Evolutionary conservation across 805 yeast species (phyloP), one percentile per base, ranked within the genome.

Genomic region (Wickerhamiella shivajii): DNA sequence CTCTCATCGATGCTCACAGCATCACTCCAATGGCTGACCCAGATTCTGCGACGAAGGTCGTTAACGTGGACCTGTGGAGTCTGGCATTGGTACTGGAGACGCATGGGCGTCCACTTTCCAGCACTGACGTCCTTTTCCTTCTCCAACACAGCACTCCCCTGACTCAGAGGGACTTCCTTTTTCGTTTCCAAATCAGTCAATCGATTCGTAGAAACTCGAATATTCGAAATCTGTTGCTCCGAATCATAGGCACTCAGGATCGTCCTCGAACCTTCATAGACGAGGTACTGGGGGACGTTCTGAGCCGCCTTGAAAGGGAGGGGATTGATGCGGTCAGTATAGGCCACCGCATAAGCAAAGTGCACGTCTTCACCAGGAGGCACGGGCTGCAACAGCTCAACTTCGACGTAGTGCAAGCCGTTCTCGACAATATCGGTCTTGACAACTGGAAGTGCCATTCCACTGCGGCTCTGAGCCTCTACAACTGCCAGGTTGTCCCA

Each of bases 1-100:
- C 75, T 73, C 52, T 90, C 97, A 51, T 84, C 93, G 41, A 83
- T 63, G 52, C 81, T 68, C 39, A 77, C 49, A 33, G 79, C 56
- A 45, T 71, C 51, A 43, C 83, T 69, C 80, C 83, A 67, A 42
- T 84, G 93, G 2, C 95, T 87, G 33, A 85, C 61, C 96, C 97
- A 87, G 33, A 79, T 54, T 30, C 77, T 78, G 51, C 96, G 69
- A 38, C 69, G 61, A 40, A 83, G 63, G 38, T 60, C 63, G 42
- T 66, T 62, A 16, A 73, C 78, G 41, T 67, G 66, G 13, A 73
- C 57, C 36, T 83, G 48, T 10, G 96, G 92, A 15, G 56, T 45
- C 44, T 74, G 71, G 55, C 70, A 80, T 37, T 67, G 69, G 57
- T 68, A 85, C 23, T 69, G 55, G 22, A 84, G 51, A 44, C 59